These are phyloP conservation scores for Comarum palustre DNA, from an alignment of 306 rosid species.

Conservation along the genomic window DNA sequence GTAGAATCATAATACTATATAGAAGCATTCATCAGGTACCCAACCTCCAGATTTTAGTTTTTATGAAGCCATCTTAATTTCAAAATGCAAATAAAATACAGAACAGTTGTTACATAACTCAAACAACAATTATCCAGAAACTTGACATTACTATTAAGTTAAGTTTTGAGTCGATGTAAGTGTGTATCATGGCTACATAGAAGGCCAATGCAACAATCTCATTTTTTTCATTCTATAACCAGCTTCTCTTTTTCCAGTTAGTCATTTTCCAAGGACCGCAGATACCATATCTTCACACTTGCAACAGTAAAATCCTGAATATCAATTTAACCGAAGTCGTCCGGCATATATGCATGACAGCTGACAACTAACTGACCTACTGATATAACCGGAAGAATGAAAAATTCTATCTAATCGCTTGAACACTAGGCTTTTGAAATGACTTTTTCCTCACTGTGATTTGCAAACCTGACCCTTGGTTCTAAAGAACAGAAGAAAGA, in stretches of 20 bases:
- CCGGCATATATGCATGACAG: neutral
- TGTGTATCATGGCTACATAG: neutral
- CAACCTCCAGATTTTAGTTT: too few relatives aligned
- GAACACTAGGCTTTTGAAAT: slow-evolving; percentile 23
- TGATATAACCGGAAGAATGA: neutral
- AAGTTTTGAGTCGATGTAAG: neutral
- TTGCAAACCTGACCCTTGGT: slow-evolving; percentile 70
- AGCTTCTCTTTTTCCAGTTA: neutral
- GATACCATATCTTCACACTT: neutral
- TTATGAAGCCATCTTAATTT: neutral
- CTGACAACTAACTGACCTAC: neutral
- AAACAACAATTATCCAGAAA: neutral
- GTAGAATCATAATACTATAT: too few relatives aligned
- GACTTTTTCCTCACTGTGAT: slow-evolving; percentile 44
- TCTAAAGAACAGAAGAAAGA: too few relatives aligned
- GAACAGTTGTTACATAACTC: neutral
- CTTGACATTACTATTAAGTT: neutral
- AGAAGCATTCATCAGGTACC: too few relatives aligned
- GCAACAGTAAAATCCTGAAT: neutral
- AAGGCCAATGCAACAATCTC: neutral
- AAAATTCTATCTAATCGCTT: neutral
- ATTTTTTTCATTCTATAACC: neutral
- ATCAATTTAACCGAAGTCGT: neutral
- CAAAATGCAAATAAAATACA: neutral
- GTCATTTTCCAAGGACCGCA: neutral